Conservation (phyloP, 345 rosid genomes). For the Ceriops zippeliana region DNA sequence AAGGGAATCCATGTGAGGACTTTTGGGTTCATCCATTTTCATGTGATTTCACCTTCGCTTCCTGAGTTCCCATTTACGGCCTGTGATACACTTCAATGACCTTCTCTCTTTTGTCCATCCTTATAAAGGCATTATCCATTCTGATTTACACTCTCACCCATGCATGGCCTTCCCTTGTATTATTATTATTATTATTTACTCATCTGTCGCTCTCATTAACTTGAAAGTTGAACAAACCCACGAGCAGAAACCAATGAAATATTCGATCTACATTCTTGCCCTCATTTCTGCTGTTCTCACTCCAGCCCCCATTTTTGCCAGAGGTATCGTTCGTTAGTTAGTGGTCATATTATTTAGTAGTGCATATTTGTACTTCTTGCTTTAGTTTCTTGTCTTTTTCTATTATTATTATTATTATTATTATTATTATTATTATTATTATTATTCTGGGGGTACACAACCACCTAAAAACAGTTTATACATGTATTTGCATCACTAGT, state of each 20-base stretch:
- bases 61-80: background rate
- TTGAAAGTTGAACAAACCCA: background rate
- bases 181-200: background rate
- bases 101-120: background rate
- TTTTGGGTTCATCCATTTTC: slow-evolving; percentile 13
- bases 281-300: background rate
- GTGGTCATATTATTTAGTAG: too few species aligned
- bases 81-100: slow-evolving; percentile 20
- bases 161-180: background rate
- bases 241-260: background rate
- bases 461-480: too few species aligned
- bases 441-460: too few species aligned
- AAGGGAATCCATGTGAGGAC: slow-evolving; percentile 14
- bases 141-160: too few species aligned
- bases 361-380: too few species aligned
- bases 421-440: too few species aligned
- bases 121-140: background rate
- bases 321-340: background rate
- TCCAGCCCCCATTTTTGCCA: background rate
- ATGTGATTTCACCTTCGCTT: slow-evolving; percentile 11
- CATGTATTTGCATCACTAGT: too few species aligned
- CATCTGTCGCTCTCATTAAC: background rate
- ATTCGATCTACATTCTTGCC: background rate
- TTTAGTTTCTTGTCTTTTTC: too few species aligned
- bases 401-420: too few species aligned